Evolutionary conservation across 2,329 filamentous ascomycete species (phyloP).

Genomic region (Fusarium annulatum): DNA sequence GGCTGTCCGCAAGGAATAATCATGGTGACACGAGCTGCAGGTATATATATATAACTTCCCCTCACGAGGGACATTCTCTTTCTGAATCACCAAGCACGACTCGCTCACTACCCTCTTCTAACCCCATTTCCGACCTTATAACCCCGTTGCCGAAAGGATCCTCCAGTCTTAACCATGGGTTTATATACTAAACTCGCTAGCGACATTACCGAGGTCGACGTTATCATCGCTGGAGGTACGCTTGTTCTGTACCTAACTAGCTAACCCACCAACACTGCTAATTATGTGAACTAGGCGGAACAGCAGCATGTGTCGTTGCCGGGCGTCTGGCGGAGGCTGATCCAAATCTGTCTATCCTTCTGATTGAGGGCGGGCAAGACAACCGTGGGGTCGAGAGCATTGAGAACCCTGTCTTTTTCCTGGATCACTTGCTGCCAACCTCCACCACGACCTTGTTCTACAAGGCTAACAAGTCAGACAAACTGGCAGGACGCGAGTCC

Average conservation of each 20-base stretch:
- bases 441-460: conserved; percentile 44
- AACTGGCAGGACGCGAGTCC: conserved; percentile 40
- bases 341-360: conserved; percentile 45
- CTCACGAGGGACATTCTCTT: background rate
- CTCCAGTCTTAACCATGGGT: conserved; percentile 24
- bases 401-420: conserved; percentile 44
- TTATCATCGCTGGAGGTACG: conserved; percentile 38
- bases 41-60: conserved; percentile 22
- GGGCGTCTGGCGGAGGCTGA: conserved; percentile 46
- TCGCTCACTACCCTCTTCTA: background rate
- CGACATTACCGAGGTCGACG: conserved; percentile 34
- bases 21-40: background rate
- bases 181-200: conserved; percentile 35
- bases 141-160: background rate
- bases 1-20: background rate
- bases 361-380: conserved; percentile 48
- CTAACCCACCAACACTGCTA: background rate
- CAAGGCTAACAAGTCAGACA: conserved; percentile 40
- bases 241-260: background rate
- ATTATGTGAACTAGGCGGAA: conserved; percentile 43
- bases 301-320: conserved; percentile 48
- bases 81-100: background rate
- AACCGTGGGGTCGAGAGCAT: conserved; percentile 44
- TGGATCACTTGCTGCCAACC: conserved; percentile 39
- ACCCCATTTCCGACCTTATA: background rate